A percentile compares a stretch with the other conserved stretches of the same genome.
These are phyloP conservation scores for Penicillium ucsense DNA, from an alignment of 495 filamentous ascomycete genomes.

Conservation along the genomic window DNA sequence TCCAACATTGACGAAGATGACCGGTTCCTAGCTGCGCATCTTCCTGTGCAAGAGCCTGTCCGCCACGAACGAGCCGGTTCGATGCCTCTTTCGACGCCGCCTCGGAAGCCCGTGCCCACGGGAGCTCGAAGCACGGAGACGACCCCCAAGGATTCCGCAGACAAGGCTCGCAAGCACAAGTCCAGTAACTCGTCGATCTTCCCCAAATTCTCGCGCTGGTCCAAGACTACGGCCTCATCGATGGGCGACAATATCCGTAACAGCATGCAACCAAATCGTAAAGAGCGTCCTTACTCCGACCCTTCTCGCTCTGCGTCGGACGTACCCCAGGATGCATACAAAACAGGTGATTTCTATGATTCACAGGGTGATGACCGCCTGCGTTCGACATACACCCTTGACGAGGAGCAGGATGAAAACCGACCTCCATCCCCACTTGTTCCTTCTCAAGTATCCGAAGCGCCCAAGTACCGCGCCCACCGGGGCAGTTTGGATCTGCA, in stretches of 20 bases:
- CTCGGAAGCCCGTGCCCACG: slow-evolving; percentile 48
- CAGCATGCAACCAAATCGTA: slow-evolving; percentile 38
- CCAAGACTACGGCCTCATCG: slow-evolving; percentile 87
- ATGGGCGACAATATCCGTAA: slow-evolving; percentile 45
- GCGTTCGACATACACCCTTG: slow-evolving; percentile 53
- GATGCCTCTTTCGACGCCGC: slow-evolving; percentile 62
- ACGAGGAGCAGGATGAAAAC: slow-evolving; percentile 37
- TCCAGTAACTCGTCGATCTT: slow-evolving; percentile 82
- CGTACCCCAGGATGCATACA: slow-evolving; percentile 46
- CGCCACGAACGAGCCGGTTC: slow-evolving; percentile 48
- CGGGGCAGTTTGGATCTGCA: slow-evolving; percentile 81
- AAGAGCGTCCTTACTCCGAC: slow-evolving; percentile 44
- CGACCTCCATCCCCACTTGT: slow-evolving; percentile 53
- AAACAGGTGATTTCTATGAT: slow-evolving; percentile 51
- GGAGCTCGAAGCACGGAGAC: slow-evolving; percentile 60
- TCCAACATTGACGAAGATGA: slow-evolving; percentile 45
- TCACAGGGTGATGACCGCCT: slow-evolving; percentile 62
- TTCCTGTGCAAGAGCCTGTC: slow-evolving; percentile 23
- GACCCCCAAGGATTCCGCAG: slow-evolving; percentile 54
- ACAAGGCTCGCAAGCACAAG: slow-evolving; percentile 83
- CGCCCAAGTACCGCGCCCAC: slow-evolving; percentile 84
- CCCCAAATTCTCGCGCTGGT: slow-evolving; percentile 94
- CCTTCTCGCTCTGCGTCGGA: slow-evolving; percentile 66
- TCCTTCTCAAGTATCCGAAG: slow-evolving; percentile 59
- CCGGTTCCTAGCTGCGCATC: slow-evolving; percentile 39